Evolutionary conservation across 441 rosid genomes (phyloP).

Genomic region (Bocquillonia castaneifolia): DNA sequence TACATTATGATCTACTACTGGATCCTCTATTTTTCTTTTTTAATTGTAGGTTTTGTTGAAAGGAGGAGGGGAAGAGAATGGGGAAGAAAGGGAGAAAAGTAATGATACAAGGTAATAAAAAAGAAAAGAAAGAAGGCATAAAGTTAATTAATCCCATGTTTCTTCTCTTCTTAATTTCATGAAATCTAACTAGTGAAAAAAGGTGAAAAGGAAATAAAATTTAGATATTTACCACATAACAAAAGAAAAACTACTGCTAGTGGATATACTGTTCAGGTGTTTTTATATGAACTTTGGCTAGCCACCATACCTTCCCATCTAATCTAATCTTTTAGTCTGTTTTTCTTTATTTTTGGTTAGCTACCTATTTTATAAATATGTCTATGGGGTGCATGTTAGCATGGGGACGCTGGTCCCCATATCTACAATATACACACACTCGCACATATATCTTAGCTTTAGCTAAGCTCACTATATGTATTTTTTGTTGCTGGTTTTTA

Average conservation of each 20-base stretch:
- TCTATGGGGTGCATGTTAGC: constrained; percentile 73
- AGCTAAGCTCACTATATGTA: constrained; percentile 24
- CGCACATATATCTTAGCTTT: constrained; percentile 1
- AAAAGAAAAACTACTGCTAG: constrained; percentile 23
- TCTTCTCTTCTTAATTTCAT: constrained; percentile 27
- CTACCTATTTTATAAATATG: background rate
- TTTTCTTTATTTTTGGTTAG: constrained; percentile 9
- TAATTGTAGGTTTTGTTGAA: constrained; percentile 20
- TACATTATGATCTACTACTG: background rate
- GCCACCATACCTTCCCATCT: constrained; percentile 43
- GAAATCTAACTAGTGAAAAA: constrained; percentile 36
- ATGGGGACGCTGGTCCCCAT: constrained; percentile 67
- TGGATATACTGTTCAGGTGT: constrained; percentile 44
- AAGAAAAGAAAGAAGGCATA: too few species aligned
- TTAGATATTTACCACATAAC: constrained; percentile 24
- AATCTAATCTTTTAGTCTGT: constrained; percentile 27
- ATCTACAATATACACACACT: constrained; percentile 19
- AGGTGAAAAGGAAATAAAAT: constrained; percentile 23
- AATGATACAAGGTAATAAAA: constrained; percentile 48
- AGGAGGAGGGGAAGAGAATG: constrained; percentile 7
- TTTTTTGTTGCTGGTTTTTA: constrained; percentile 19
- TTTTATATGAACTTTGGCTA: constrained; percentile 41
- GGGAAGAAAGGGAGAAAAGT: constrained; percentile 26
- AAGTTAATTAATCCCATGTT: constrained; percentile 26
- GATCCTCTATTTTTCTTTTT: constrained; percentile 21